Conservation (phyloP, 2,329 filamentous ascomycete species). For the Fusarium setosum region DNA sequence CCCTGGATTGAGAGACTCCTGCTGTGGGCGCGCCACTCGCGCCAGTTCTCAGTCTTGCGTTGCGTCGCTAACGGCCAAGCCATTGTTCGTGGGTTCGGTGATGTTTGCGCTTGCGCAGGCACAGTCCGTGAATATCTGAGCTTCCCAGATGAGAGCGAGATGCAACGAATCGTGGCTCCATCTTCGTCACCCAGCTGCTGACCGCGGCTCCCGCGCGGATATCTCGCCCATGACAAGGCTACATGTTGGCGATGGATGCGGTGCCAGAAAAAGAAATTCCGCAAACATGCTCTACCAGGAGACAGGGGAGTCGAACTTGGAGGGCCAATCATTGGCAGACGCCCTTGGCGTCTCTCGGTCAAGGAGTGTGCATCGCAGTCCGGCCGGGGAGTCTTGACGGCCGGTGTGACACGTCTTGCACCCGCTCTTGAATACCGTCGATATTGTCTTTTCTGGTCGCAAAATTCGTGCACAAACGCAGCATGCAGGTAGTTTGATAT, state of each 20-base stretch:
- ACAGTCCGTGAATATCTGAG: not conserved
- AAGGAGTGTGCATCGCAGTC: conserved; percentile 28
- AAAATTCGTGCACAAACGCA: not conserved
- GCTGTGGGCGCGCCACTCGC: conserved; percentile 23
- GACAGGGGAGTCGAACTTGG: conserved; percentile 24
- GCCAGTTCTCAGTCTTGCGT: conserved; percentile 18
- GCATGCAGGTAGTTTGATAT: conserved; percentile 9
- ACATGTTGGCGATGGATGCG: not conserved
- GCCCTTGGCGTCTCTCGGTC: conserved; percentile 17
- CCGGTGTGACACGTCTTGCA: conserved; percentile 23
- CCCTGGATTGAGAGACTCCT: conserved; percentile 9
- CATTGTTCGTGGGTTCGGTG: conserved; percentile 22
- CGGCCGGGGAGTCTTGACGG: conserved; percentile 18
- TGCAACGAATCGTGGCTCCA: not conserved
- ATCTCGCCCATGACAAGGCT: conserved; percentile 3
- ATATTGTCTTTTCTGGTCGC: not conserved
- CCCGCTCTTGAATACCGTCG: conserved; percentile 6
- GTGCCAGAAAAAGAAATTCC: conserved; percentile 34
- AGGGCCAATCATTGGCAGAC: conserved; percentile 34
- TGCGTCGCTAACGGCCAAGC: conserved; percentile 19
- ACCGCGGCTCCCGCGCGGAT: conserved; percentile 18
- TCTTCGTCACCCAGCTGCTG: conserved; percentile 1
- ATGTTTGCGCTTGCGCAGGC: conserved; percentile 10
- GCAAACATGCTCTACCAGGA: conserved; percentile 13
- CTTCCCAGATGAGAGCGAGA: not conserved